A percentile compares a stretch with the other conserved stretches of the same genome.
phyloP scores from a whole-genome alignment of 139 green algal genomes.

The Tetratostichococcus sp. region DNA sequence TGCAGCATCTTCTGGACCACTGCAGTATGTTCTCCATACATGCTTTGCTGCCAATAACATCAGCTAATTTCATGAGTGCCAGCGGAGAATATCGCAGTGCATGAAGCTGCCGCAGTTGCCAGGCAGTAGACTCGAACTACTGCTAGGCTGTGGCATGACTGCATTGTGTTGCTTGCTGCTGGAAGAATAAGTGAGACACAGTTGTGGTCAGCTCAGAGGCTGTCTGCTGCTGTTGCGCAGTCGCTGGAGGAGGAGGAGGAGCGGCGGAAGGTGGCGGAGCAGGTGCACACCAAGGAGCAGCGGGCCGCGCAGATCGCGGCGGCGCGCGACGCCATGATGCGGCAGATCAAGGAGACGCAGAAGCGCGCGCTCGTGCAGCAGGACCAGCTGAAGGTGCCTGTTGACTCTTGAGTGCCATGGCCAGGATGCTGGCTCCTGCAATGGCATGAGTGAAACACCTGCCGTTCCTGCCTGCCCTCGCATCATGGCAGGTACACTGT shows the following conservation, averaged over 20 bases:
- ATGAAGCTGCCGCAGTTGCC: too few species aligned
- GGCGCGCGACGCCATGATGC: background rate
- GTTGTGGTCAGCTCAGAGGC: too few species aligned
- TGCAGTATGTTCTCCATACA: too few species aligned
- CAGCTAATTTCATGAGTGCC: too few species aligned
- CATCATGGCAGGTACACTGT: too few species aligned
- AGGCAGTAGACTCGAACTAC: too few species aligned
- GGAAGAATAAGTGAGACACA: background rate
- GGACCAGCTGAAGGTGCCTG: slow-evolving; percentile 20
- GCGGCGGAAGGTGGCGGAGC: background rate
- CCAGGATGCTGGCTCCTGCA: background rate
- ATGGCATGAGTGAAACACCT: background rate
- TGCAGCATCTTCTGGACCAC: too few species aligned
- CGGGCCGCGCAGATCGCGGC: background rate
- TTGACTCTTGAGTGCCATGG: background rate
- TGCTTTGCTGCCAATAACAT: too few species aligned
- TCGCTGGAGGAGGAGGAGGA: background rate
- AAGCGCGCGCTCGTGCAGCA: slow-evolving; percentile 66
- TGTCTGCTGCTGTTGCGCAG: background rate
- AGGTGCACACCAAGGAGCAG: background rate
- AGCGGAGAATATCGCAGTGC: too few species aligned
- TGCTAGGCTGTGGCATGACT: too few species aligned
- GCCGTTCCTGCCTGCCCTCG: too few species aligned
- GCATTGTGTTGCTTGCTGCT: too few species aligned
- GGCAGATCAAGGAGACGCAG: slow-evolving; percentile 38